Base-by-base conservation (phyloP, 2,329 filamentous ascomycete species). In the Hymenoscyphus scutula region DNA sequence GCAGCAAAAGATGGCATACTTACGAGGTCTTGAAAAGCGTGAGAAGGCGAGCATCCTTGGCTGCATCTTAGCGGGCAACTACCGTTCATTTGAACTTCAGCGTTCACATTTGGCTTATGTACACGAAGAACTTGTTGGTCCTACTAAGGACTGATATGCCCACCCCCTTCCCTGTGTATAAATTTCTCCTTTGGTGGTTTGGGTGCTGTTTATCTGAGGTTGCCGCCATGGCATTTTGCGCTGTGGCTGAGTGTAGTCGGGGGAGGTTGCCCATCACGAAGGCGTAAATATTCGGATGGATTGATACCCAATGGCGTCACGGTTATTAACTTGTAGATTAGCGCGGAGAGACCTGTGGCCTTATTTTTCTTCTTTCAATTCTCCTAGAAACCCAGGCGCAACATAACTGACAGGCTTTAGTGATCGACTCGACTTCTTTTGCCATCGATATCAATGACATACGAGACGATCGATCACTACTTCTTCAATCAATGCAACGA, bases 11-110 rank as follows among this genome's bases (percentile, higher is more conserved):
- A 87, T 94, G 81, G 73, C 70, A 11, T 74, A 82, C 4, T 71
- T 90, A 2, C 69, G 76, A 54, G 67, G 60, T 4, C 70, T 72
- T 8, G 59, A 70, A 2, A 66, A 72, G 29, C 71, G 75, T 17
- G 65, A 69, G 41, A 67, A 65, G 7, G 67, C 65, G 62, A 74
- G 65, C 59, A 84, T 97, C 27, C 82, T 98, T 6, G 84, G 84
- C 37, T 81, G 85, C 45, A 82, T 97, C 45, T 79, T 96, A 59
- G 88, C 83, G 11, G 92, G 91, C 59, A 89, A 96, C 71, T 98
- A 97, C 75, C 82, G 83, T 5, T 84, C 85, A 1, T 96, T 96
- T 72, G 78, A 83, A 23, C 75, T 80, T 51, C 91, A 96, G 74
- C 84, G 92, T 59, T 78, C 82, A 13, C 88, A 74, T 63, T 71